Conservation (phyloP, 805 yeast genomes). For the Candida tallmaniae region DNA sequence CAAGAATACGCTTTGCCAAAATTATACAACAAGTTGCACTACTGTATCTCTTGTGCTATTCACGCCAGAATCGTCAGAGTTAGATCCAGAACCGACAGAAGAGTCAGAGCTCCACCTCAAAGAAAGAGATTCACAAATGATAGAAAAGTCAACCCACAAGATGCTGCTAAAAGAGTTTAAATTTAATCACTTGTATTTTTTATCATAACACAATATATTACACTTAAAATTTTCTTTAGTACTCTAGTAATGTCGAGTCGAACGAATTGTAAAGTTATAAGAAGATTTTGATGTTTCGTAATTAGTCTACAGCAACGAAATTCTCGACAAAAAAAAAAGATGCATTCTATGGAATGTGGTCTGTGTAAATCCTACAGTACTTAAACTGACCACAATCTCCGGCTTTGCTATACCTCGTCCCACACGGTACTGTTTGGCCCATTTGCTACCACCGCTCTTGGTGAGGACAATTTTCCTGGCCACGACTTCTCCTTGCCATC, state of each 20-base stretch:
- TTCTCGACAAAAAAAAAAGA: no score
- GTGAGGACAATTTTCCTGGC: no score
- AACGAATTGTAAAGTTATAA: no score
- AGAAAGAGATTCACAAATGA: slow-evolving; percentile 98
- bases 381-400: no score
- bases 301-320: no score
- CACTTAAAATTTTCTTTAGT: no score
- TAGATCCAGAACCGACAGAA: slow-evolving; percentile 98
- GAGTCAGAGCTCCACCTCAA: slow-evolving; percentile 97
- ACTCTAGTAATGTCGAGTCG: no score
- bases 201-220: neutral
- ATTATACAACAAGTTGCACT: slow-evolving; percentile 99
- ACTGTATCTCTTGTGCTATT: slow-evolving; percentile 99
- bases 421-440: no score
- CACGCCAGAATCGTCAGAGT: slow-evolving; percentile 99
- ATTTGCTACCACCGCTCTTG: no score
- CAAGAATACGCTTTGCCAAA: slow-evolving; percentile 99
- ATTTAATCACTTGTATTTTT: neutral
- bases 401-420: neutral
- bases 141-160: slow-evolving; percentile 94
- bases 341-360: no score
- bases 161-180: slow-evolving; percentile 91
- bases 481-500: slow-evolving; percentile 3
- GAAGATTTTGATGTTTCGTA: no score
- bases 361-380: no score